Evolutionary conservation across 2,329 filamentous ascomycete species (phyloP).

Genomic region (Alternaria brassicae): DNA sequence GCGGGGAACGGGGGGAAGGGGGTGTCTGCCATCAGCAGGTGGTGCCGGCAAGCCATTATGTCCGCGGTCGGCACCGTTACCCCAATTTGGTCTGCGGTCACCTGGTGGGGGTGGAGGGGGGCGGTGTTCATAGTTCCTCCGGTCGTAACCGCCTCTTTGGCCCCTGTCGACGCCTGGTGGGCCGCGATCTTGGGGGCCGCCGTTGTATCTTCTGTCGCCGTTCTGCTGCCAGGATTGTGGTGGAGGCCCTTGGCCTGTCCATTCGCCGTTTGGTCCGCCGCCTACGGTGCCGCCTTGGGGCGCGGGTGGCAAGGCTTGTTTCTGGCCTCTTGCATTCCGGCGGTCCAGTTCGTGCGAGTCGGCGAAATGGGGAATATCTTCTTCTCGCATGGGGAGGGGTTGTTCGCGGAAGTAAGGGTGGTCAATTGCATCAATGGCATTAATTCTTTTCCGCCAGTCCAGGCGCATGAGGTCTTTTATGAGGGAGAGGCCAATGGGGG

Average conservation of each 20-base stretch:
- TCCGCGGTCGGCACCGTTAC: slow-evolving; percentile 34
- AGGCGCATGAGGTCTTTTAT: slow-evolving; percentile 83
- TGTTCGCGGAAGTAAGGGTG: slow-evolving; percentile 87
- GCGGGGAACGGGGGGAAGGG: slow-evolving; percentile 45
- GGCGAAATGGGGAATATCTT: slow-evolving; percentile 89
- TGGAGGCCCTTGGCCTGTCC: slow-evolving; percentile 57
- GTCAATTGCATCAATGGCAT: slow-evolving; percentile 90
- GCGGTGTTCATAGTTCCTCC: slow-evolving; percentile 43
- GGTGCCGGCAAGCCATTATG: slow-evolving; percentile 44
- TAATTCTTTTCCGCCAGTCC: slow-evolving; percentile 87
- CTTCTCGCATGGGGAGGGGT: slow-evolving; percentile 80
- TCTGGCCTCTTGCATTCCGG: slow-evolving; percentile 86
- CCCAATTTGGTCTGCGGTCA: slow-evolving; percentile 43
- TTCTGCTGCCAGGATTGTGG: slow-evolving; percentile 45
- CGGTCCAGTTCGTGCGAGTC: slow-evolving; percentile 97
- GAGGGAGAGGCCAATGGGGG: slow-evolving; percentile 76
- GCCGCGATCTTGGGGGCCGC: slow-evolving; percentile 48
- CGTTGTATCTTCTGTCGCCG: slow-evolving; percentile 43
- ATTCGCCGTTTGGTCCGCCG: slow-evolving; percentile 67
- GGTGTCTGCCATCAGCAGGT: slow-evolving; percentile 47
- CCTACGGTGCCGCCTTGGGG: slow-evolving; percentile 92
- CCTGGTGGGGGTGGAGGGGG: slow-evolving; percentile 46
- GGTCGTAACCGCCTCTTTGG: slow-evolving; percentile 38
- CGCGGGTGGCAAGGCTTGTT: slow-evolving; percentile 83
- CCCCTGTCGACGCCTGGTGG: slow-evolving; percentile 49